Evolutionary conservation across 257 asterid genomes (phyloP).

Genomic region (Solanum appendiculatum): DNA sequence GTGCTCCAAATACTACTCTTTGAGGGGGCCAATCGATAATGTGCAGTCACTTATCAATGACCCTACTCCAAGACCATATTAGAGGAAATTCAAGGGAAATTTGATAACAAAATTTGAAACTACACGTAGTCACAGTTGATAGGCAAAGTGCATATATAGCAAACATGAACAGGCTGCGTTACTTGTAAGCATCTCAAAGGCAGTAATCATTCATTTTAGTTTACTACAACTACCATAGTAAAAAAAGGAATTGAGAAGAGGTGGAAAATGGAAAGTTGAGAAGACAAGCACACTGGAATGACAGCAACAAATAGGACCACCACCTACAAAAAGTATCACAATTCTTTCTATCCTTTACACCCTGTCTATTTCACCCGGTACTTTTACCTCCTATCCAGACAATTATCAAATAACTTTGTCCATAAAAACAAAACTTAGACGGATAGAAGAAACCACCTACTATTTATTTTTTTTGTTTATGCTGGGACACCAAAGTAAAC

Average conservation of each 20-base stretch:
- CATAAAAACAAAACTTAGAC: background rate
- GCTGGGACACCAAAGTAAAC: background rate
- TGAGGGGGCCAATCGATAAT: background rate
- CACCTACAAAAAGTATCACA: background rate
- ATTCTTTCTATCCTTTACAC: background rate
- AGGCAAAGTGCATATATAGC: background rate
- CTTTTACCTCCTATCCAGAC: background rate
- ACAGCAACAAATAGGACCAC: constrained; percentile 4
- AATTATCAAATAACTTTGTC: background rate
- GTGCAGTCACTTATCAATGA: background rate
- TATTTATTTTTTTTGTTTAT: background rate
- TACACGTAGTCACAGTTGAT: background rate
- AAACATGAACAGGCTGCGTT: background rate
- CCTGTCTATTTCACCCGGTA: background rate
- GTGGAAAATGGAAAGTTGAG: background rate
- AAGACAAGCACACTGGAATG: constrained; percentile 2
- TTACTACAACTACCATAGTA: background rate
- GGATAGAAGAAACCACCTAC: background rate
- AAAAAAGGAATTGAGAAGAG: background rate
- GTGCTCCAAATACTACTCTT: background rate
- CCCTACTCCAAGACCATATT: background rate
- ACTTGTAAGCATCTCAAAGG: background rate
- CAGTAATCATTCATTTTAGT: background rate
- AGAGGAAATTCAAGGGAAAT: background rate
- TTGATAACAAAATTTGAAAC: background rate